A percentile compares a stretch with the other conserved stretches of the same genome.
Conservation (phyloP, 177 flowering plant species). For the Vitis hybrid region DNA sequence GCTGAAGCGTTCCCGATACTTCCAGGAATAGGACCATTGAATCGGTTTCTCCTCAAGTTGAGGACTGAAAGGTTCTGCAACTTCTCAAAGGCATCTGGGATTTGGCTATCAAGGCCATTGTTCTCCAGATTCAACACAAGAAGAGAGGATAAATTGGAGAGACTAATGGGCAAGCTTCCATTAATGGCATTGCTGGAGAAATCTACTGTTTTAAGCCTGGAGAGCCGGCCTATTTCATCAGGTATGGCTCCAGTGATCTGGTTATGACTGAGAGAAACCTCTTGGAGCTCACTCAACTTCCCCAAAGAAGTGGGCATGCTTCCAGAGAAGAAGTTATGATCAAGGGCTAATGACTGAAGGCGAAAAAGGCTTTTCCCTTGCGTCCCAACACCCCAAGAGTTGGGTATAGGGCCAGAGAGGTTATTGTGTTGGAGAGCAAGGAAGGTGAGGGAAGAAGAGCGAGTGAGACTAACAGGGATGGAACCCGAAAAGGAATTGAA, state of each 20-base stretch:
- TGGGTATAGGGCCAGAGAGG: slow-evolving; percentile 74
- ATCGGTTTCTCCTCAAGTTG: slow-evolving; percentile 45
- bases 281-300: slow-evolving; percentile 48
- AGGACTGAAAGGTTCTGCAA: slow-evolving; percentile 49
- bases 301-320: slow-evolving; percentile 54
- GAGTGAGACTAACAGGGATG: slow-evolving; percentile 54
- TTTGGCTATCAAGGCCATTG: slow-evolving; percentile 36
- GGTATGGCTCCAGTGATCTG: slow-evolving; percentile 59
- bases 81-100: slow-evolving; percentile 43
- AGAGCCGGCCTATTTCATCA: slow-evolving; percentile 41
- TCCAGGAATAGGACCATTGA: slow-evolving; percentile 55
- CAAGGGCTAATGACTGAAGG: slow-evolving; percentile 55
- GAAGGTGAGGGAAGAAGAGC: slow-evolving; percentile 50
- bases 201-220: slow-evolving; percentile 46
- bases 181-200: slow-evolving; percentile 52
- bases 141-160: slow-evolving; percentile 46
- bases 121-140: slow-evolving; percentile 34
- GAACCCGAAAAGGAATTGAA: slow-evolving; percentile 66
- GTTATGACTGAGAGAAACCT: slow-evolving; percentile 55
- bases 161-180: slow-evolving; percentile 50
- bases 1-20: slow-evolving; percentile 50
- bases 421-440: slow-evolving; percentile 81
- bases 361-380: slow-evolving; percentile 26
- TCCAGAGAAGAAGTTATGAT: slow-evolving; percentile 67
- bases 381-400: slow-evolving; percentile 45